Conservation (phyloP, 2,329 filamentous ascomycete species). For the Aspergillus hiratsukae region DNA sequence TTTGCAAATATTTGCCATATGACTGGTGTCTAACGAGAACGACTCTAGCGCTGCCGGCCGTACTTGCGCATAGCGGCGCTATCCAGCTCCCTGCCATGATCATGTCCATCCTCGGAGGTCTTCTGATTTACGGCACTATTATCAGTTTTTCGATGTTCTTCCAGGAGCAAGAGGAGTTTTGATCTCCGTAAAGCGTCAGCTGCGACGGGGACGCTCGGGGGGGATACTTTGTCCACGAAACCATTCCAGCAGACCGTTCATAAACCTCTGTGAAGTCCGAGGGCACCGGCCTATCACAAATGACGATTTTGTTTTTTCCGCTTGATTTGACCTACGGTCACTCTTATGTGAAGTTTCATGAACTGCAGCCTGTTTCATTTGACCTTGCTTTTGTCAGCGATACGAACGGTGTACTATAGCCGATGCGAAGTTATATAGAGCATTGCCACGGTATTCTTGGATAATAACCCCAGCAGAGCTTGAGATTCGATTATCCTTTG, state of each 20-base stretch:
- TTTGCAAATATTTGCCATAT: neutral
- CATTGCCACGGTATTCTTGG: constrained; percentile 3
- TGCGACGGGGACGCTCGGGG: neutral
- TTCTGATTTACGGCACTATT: constrained; percentile 96
- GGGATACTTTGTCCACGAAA: neutral
- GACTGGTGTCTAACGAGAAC: neutral
- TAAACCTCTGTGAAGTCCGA: neutral
- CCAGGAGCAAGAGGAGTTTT: constrained; percentile 96
- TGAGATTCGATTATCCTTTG: neutral
- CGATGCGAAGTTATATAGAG: constrained; percentile 16
- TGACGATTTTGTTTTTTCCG: neutral
- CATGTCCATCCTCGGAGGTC: constrained; percentile 89
- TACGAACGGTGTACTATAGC: constrained; percentile 19
- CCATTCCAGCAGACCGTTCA: neutral
- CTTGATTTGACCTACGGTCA: constrained; percentile 19
- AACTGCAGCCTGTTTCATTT: constrained; percentile 6
- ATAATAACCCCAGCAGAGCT: neutral
- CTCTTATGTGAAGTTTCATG: constrained; percentile 18
- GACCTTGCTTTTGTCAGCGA: constrained; percentile 7
- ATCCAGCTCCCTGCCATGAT: constrained; percentile 82
- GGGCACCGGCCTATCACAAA: neutral
- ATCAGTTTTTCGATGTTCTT: constrained; percentile 99
- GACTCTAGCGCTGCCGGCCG: constrained; percentile 69
- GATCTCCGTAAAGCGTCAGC: constrained; percentile 6
- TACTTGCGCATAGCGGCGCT: constrained; percentile 80